Evolutionary conservation across 176 grass and related monocot genomes (phyloP).

Genomic region (Luzula sylvatica): DNA sequence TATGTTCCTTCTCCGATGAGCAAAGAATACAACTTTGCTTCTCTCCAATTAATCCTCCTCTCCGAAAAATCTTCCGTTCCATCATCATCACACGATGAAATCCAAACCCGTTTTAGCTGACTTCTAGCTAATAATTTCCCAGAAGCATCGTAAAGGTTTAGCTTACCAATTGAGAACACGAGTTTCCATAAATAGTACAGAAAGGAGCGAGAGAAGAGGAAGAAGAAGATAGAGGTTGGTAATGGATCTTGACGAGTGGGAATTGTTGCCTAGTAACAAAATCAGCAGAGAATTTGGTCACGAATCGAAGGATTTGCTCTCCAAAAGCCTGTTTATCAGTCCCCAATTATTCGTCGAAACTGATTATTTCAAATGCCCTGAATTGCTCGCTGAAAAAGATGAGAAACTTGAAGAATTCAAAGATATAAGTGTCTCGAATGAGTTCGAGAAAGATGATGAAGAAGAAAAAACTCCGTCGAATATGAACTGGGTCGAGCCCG

Average conservation of each 20-base stretch:
- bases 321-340: constrained; percentile 22
- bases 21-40: too few species aligned
- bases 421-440: constrained; percentile 26
- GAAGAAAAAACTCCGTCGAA: background rate
- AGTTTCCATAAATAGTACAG: constrained; percentile 25
- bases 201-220: constrained; percentile 5
- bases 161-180: constrained; percentile 22
- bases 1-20: too few species aligned
- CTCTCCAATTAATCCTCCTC: too few species aligned
- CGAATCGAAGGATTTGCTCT: background rate
- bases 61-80: background rate
- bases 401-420: constrained; percentile 16
- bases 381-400: background rate
- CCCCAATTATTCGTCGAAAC: constrained; percentile 15
- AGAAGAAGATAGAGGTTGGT: constrained; percentile 25
- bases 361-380: constrained; percentile 55
- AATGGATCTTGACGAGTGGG: constrained; percentile 78
- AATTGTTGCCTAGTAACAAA: constrained; percentile 50
- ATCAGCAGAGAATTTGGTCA: constrained; percentile 19
- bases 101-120: background rate
- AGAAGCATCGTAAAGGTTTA: constrained; percentile 32
- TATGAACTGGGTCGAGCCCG: constrained; percentile 23
- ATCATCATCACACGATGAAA: background rate
- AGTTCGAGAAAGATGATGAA: background rate
- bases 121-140: background rate